These are phyloP conservation scores for Prunus davidiana DNA, from an alignment of 306 rosid genomes.

Conservation along the genomic window DNA sequence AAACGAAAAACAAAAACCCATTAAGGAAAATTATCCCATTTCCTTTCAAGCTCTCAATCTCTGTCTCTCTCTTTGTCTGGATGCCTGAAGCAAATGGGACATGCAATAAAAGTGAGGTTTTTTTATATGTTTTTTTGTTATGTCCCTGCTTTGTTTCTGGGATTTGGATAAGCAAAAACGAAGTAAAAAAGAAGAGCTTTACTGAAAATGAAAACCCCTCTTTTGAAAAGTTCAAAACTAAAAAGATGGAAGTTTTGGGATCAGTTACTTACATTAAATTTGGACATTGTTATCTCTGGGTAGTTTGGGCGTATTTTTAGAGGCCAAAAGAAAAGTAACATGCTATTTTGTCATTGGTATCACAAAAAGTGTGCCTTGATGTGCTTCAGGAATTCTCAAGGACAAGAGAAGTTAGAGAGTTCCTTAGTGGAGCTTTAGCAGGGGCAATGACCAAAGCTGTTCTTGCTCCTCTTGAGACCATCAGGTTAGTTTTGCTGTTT, in stretches of 20 bases:
- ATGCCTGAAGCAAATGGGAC: neutral
- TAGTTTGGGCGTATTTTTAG: neutral
- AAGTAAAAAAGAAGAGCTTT: neutral
- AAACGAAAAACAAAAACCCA: neutral
- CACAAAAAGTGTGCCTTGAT: constrained; percentile 3
- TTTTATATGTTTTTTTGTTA: neutral
- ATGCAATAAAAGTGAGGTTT: neutral
- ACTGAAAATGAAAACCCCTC: neutral
- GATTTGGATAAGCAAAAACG: neutral
- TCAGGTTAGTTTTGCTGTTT: constrained; percentile 53
- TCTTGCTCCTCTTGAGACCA: constrained; percentile 97
- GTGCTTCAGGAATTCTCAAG: constrained; percentile 53
- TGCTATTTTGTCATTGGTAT: neutral
- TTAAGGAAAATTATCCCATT: neutral
- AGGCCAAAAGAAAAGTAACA: neutral
- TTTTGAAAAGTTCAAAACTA: neutral
- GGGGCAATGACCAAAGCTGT: constrained; percentile 98
- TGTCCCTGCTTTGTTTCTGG: neutral
- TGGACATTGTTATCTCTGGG: neutral
- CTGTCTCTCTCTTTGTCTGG: neutral
- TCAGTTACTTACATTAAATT: neutral
- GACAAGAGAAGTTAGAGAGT: constrained; percentile 83
- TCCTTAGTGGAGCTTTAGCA: constrained; percentile 85
- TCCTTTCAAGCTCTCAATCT: neutral
- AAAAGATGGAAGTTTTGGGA: neutral